Base-by-base conservation (phyloP, 495 filamentous ascomycete genomes). In the Tuber borchii region DNA sequence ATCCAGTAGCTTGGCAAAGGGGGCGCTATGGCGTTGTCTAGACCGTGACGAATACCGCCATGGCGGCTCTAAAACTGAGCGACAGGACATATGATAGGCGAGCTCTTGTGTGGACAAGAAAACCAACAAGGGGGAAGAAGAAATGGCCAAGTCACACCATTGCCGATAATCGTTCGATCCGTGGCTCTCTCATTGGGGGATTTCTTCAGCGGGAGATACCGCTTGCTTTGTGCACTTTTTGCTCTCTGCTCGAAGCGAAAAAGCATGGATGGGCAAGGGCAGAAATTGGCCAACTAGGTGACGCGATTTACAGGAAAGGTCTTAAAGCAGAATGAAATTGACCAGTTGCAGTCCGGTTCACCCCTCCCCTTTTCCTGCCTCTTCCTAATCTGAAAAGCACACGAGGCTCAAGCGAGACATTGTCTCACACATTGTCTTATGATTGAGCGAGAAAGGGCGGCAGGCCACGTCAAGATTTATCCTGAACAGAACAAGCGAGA, bases 391-490 rank as follows among this genome's bases (percentile, higher is more conserved):
- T 14, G 56, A 65, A 26, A 34, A 31, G 56, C 26, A 65, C 12
- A 17, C 34, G 56, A 65, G 56, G 56, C 56, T 65, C 56, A 65
- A 65, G 31, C 56, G 14, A 17, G 56, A 65, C 56, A 34, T 34
- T 65, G 56, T 65, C 56, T 65, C 56, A 34, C 56, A 65, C 14
- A 65, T 34, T 34, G 56, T 65, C 56, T 14, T 34, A 34, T 17
- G 14, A 34, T 4, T 1, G 26, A 6, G 56, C 3, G 22, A 22
- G 7, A 26, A 26, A 26, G 22, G 48, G 56, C 31, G 12, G 56
- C 34, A 14, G 56, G 56, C 56, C 56, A 65, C 56, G 56, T 65
- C 56, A 65, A 65, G 56, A 65, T 17, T 65, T 61, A 31, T 65
- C 56, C 56, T 31, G n/a, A 34, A 9, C 26, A 19, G 31, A 65